Percentiles rank a stretch among this genome's conserved stretches.
Conservation (phyloP, 2,329 filamentous ascomycete genomes). For the Chrysoporthe puriensis region DNA sequence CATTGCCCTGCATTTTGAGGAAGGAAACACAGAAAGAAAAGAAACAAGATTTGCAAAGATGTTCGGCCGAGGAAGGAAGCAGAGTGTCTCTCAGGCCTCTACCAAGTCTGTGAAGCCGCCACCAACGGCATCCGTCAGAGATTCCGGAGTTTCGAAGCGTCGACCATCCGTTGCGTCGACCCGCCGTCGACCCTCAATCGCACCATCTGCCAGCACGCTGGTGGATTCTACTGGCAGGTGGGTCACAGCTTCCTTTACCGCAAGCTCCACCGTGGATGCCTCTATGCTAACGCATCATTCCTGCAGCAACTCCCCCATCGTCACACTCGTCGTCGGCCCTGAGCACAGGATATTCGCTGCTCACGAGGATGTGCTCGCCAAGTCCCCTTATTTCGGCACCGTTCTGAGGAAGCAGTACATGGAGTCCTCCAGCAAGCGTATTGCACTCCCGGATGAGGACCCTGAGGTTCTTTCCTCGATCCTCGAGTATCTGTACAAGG, state of each 20-base stretch:
- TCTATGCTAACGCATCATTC: conserved; percentile 6
- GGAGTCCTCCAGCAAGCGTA: conserved; percentile 65
- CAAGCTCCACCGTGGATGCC: conserved; percentile 39
- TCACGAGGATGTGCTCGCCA: conserved; percentile 80
- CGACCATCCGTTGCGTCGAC: conserved; percentile 48
- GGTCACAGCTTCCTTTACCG: conserved; percentile 42
- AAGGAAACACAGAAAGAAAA: conserved; percentile 5
- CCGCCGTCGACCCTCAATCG: conserved; percentile 53
- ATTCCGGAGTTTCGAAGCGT: conserved; percentile 58
- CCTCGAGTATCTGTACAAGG: conserved; percentile 91
- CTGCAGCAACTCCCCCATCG: conserved; percentile 67
- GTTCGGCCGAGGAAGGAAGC: conserved; percentile 29
- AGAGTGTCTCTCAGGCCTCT: conserved; percentile 27
- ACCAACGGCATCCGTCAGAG: conserved; percentile 57
- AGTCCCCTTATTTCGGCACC: conserved; percentile 77
- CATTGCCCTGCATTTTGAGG: not conserved
- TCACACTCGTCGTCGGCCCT: conserved; percentile 77
- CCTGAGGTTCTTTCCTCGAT: conserved; percentile 90
- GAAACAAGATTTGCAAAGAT: conserved; percentile 16
- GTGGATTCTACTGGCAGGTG: conserved; percentile 40
- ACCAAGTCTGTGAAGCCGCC: conserved; percentile 54
- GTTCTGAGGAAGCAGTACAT: conserved; percentile 67
- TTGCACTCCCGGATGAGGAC: conserved; percentile 82
- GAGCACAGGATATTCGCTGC: conserved; percentile 88
- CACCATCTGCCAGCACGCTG: conserved; percentile 44